A percentile compares a stretch with the other conserved stretches of the same genome.
These are phyloP conservation scores for Kwoniella sp. DNA, from an alignment of 768 basidiomycete species.

Conservation along the genomic window DNA sequence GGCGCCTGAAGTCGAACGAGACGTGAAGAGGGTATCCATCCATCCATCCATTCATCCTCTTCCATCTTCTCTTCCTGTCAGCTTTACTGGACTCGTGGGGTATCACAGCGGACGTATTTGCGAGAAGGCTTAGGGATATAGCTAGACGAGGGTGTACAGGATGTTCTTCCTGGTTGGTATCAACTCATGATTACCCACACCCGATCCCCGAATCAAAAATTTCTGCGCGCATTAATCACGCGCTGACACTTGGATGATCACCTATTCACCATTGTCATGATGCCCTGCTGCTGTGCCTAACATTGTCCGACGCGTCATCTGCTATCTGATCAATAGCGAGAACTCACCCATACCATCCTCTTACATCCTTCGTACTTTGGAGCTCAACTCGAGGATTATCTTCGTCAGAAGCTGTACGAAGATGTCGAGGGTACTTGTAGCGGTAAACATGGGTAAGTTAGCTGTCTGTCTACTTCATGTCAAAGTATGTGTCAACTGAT, in stretches of 20 bases:
- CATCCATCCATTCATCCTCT: background rate
- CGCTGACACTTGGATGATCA: conserved; percentile 19
- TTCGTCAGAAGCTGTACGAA: conserved; percentile 87
- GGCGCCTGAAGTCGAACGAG: background rate
- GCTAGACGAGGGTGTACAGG: conserved; percentile 17
- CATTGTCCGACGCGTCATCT: background rate
- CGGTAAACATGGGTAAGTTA: conserved; percentile 74
- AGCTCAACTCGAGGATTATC: conserved; percentile 88
- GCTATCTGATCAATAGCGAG: conserved; percentile 65
- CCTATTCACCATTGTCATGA: background rate
- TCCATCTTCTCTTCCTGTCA: background rate
- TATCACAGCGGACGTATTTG: no score
- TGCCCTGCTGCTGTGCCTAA: background rate
- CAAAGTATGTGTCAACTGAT: no score
- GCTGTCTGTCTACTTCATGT: background rate
- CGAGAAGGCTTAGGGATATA: background rate
- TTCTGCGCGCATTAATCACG: conserved; percentile 5
- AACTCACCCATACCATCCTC: conserved; percentile 94
- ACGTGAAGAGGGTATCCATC: background rate
- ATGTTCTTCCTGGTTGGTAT: conserved; percentile 55
- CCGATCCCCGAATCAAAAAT: no score
- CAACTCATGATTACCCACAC: conserved; percentile 5
- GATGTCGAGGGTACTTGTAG: conserved; percentile 98
- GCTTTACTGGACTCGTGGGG: background rate
- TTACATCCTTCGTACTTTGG: conserved; percentile 98